These are phyloP conservation scores for Gaeumannomyces sp. DNA, from an alignment of 2,329 filamentous ascomycete species.

Conservation along the genomic window DNA sequence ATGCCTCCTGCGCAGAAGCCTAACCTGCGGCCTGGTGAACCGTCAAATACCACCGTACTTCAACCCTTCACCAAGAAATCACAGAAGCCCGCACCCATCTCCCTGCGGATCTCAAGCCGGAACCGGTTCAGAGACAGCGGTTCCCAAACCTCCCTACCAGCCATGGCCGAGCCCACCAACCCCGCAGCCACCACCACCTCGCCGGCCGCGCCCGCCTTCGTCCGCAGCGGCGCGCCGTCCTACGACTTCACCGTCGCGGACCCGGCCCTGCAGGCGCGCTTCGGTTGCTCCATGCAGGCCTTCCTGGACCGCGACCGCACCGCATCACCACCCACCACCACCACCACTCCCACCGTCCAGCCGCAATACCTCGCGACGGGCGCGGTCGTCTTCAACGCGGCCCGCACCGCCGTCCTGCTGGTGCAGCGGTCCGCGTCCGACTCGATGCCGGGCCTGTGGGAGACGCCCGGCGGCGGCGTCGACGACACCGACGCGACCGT, in stretches of 20 bases:
- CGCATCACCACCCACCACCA: slow-evolving; percentile 15
- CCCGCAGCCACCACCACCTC: not conserved
- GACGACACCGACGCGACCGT: slow-evolving; percentile 30
- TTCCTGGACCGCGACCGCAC: slow-evolving; percentile 17
- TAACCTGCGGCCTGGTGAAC: too few relatives aligned
- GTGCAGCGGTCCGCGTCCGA: slow-evolving; percentile 33
- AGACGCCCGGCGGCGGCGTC: slow-evolving; percentile 34
- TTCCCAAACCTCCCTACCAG: slow-evolving; percentile 7
- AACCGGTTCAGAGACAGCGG: not conserved
- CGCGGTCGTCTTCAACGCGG: slow-evolving; percentile 23
- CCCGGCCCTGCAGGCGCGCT: not conserved
- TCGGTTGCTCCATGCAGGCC: slow-evolving; percentile 15
- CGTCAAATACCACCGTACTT: too few relatives aligned
- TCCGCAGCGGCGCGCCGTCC: slow-evolving; percentile 11
- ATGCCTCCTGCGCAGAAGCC: too few relatives aligned
- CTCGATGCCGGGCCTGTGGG: slow-evolving; percentile 34
- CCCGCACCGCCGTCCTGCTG: slow-evolving; percentile 27
- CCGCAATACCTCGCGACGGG: slow-evolving; percentile 21
- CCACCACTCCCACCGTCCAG: slow-evolving; percentile 12
- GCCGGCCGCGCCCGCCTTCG: not conserved
- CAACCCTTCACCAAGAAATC: not conserved
- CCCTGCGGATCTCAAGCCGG: too few relatives aligned
- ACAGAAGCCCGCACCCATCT: not conserved
- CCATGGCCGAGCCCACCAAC: not conserved
- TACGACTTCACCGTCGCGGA: slow-evolving; percentile 18